Evolutionary conservation across 768 basidiomycete genomes (phyloP).

Genomic region (Pleurotus sapidus): DNA sequence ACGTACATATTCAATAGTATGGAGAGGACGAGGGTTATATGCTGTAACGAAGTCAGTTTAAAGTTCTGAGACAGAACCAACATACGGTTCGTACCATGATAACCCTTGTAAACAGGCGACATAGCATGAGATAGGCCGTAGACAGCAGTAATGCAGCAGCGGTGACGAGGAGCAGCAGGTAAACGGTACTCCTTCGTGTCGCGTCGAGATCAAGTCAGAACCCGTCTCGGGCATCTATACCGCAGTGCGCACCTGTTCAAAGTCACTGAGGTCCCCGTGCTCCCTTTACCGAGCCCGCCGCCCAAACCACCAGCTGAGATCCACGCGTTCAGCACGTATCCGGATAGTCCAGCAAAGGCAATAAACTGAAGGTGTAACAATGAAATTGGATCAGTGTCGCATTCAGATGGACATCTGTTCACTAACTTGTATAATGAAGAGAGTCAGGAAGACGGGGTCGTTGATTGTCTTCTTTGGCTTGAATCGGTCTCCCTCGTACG

Average conservation of each 20-base stretch:
- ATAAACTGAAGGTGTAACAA: constrained; percentile 40
- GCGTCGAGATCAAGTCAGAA: background rate
- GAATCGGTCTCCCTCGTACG: constrained; percentile 62
- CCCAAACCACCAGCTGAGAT: constrained; percentile 63
- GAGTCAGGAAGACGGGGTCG: constrained; percentile 66
- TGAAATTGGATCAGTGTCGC: background rate
- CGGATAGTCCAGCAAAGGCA: constrained; percentile 69
- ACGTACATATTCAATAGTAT: constrained; percentile 64
- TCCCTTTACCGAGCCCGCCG: constrained; percentile 59
- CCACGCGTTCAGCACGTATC: constrained; percentile 61
- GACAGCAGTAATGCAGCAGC: constrained; percentile 69
- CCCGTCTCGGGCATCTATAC: too few species aligned
- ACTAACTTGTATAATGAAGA: constrained; percentile 68
- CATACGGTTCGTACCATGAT: constrained; percentile 48
- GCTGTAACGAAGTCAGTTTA: constrained; percentile 20
- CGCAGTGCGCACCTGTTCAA: constrained; percentile 54
- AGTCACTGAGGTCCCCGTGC: constrained; percentile 54
- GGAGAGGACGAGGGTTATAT: constrained; percentile 65
- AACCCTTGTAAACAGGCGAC: constrained; percentile 65
- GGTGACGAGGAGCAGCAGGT: constrained; percentile 72
- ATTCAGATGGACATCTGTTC: background rate
- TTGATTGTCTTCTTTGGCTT: constrained; percentile 68
- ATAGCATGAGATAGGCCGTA: constrained; percentile 62
- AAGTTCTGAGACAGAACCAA: too few species aligned
- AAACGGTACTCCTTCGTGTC: constrained; percentile 61